Evolutionary conservation across 192 early-diverging fungal genomes (phyloP), one percentile per base, ranked within the genome.

Genomic region (Coemansia sp.): DNA sequence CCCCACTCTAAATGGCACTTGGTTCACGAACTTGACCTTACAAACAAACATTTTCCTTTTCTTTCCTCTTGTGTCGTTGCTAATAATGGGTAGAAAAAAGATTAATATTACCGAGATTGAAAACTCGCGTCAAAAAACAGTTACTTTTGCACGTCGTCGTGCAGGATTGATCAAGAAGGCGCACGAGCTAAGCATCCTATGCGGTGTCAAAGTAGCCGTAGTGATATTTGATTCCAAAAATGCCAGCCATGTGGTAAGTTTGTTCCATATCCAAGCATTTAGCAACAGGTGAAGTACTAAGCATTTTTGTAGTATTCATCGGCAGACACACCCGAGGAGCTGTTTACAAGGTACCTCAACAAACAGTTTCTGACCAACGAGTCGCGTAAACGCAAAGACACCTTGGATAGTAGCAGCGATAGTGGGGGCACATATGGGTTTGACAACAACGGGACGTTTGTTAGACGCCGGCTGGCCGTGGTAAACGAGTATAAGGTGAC

Each of bases 131-230:
- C 73, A 76, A 36, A 53, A 59, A 14, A 73, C 69, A 0, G 79
- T 81, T 20, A 81, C 79, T 1, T 81, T 81, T 68, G 69, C 69
- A 21, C 69, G 73, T 4, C 72, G 79, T 37, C 69, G 73, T 4
- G 69, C 73, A 1, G 79, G 79, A 17, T 55, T 81, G 17, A 76
- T 81, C 42, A 81, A 81, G 51, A 81, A 81, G 69, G 79, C 79
- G 3, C 73, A 81, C 41, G 73, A 81, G 48, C 50, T 81, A 20
- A 68, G 69, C 50, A 70, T 81, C 2, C 60, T 81, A 0, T 81
- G 79, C 52, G 74, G 66, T 15, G 65, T 76, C 60, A 69, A 72
- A 31, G 70, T 81, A 2, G 71, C 65, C 15, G 55, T 81, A 0
- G 55, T 81, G 4, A 81, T 81, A 41, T 81, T 81, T 41, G 79